Evolutionary conservation across 495 filamentous ascomycete genomes (phyloP), one percentile per base, ranked within the genome.

Genomic region (Lophiostoma macrostomum): DNA sequence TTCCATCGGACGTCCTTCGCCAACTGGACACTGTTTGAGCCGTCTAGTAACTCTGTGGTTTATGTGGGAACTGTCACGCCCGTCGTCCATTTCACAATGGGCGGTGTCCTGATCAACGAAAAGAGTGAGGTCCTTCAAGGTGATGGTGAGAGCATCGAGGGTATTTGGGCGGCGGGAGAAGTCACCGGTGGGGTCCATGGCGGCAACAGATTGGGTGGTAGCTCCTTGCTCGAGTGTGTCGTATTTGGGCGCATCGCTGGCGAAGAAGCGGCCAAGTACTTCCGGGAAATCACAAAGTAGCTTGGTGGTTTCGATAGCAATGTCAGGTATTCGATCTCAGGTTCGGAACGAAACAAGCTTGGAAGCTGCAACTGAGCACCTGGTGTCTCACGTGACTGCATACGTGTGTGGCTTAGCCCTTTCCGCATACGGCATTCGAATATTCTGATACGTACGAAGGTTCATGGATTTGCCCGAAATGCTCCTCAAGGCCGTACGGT

Each of bases 81-180:
- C 0, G 77, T 82, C 1, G 69, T 77, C 12, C 80, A 84, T 48
- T 84, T 81, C 48, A 81, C 78, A 13, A 81, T 81, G 78, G 77
- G 78, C 6, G 78, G 78, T 4, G 75, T 71, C 13, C 66, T 73
- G 5, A 73, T 79, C 40, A 72, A 78, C 53, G 58, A 69, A 38
- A 57, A 67, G 22, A 64, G 66, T 2, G 69, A 73, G 50, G 69
- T 80, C 8, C 49, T 80, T 10, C 35, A 50, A 1, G 60, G 62
- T 23, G 60, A 63, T 1, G 50, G 66, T 32, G 60, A 50, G 48
- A 69, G 66, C 2, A 73, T 81, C 12, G 42, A 60, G 4, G 75
- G 76, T 0, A 25, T 80, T 2, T 80, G 74, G 75, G 77, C 70
- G 0, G 77, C 78, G 0, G 78, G 78, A 0, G 77, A 80, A 65